phyloP scores from a whole-genome alignment of 2,329 filamentous ascomycete species.

The Aspergillus sojae region DNA sequence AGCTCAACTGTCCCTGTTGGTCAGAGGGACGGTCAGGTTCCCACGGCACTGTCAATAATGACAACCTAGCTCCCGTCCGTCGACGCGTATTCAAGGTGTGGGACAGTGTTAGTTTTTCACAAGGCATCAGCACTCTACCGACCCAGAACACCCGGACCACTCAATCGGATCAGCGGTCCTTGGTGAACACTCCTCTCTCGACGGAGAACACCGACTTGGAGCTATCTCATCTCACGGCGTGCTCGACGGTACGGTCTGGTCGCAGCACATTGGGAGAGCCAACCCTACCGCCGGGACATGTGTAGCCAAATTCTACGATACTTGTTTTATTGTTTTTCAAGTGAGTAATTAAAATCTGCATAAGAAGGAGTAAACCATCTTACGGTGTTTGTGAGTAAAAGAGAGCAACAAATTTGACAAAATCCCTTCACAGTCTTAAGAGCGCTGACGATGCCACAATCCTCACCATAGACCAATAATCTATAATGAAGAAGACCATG shows the following conservation, averaged over 20 bases:
- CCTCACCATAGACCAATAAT: background rate
- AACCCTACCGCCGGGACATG: background rate
- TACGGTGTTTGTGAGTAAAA: background rate
- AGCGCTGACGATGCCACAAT: background rate
- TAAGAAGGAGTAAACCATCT: background rate
- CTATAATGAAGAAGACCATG: background rate
- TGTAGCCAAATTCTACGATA: background rate
- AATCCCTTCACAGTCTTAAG: fast-evolving
- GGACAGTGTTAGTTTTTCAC: background rate
- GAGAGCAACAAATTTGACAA: background rate
- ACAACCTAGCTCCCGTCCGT: background rate
- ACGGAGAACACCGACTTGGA: background rate
- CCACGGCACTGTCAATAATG: background rate
- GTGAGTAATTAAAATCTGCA: background rate
- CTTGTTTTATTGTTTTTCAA: background rate
- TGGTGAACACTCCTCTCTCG: background rate
- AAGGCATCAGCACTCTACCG: background rate
- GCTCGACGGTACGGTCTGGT: background rate
- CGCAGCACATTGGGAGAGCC: background rate
- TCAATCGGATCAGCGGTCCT: background rate
- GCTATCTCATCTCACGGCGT: background rate
- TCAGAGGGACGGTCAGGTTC: background rate
- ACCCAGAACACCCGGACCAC: background rate
- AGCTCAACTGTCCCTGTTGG: background rate
- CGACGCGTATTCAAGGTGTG: background rate